Percentiles rank a stretch among this genome's conserved stretches.
These are phyloP conservation scores for Jimgerdemannia flammicorona DNA, from an alignment of 192 early-diverging fungal species.

Conservation along the genomic window DNA sequence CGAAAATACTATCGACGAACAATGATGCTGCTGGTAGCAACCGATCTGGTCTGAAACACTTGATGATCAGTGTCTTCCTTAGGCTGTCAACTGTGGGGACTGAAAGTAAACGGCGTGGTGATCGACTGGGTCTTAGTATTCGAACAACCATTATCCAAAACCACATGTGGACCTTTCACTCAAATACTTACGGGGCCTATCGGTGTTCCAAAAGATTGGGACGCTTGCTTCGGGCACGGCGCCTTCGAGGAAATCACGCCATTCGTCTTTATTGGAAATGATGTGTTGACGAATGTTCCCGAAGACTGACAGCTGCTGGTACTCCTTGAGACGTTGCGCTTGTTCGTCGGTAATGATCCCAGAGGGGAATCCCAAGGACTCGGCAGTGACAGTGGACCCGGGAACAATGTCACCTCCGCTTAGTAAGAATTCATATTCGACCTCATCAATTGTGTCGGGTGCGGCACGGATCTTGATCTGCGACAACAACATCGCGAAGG, in stretches of 20 bases:
- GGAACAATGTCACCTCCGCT: slow-evolving; percentile 48
- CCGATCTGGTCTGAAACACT: slow-evolving; percentile 86
- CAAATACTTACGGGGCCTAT: slow-evolving; percentile 24
- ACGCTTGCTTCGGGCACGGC: slow-evolving; percentile 42
- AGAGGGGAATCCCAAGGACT: slow-evolving; percentile 30
- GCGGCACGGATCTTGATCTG: slow-evolving; percentile 76
- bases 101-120: too few species aligned
- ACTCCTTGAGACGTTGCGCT: slow-evolving; percentile 39
- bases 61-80: slow-evolving; percentile 76
- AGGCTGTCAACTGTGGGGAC: slow-evolving; percentile 54
- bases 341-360: slow-evolving; percentile 48
- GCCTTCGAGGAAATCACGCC: slow-evolving; percentile 45
- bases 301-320: slow-evolving; percentile 37
- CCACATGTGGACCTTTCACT: not conserved
- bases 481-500: slow-evolving; percentile 81
- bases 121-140: too few species aligned
- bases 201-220: slow-evolving; percentile 50
- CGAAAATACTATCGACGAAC: slow-evolving; percentile 73
- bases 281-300: slow-evolving; percentile 34
- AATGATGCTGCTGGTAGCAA: slow-evolving; percentile 67
- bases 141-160: too few species aligned
- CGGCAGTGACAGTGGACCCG: slow-evolving; percentile 24
- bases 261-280: slow-evolving; percentile 2
- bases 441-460: slow-evolving; percentile 54
- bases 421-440: slow-evolving; percentile 69